phyloP scores from a whole-genome alignment of 2,329 filamentous ascomycete genomes.

The Taxawa tesnikishii region DNA sequence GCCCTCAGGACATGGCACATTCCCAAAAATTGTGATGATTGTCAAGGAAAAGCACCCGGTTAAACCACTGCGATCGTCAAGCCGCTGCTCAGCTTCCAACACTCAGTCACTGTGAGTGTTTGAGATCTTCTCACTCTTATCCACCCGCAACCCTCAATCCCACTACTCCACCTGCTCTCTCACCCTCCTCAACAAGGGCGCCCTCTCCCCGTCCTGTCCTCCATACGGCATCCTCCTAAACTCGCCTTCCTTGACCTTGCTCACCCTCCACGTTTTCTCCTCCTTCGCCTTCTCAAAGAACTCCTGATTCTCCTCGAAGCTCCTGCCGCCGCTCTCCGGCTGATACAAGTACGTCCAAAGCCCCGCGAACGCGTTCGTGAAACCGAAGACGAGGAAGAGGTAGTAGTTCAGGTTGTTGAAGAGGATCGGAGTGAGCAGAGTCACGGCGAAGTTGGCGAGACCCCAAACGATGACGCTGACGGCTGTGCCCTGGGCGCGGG shows the following conservation, averaged over 20 bases:
- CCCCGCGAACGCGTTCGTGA: constrained; percentile 42
- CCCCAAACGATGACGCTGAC: constrained; percentile 45
- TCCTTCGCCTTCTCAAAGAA: constrained; percentile 44
- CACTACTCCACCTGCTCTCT: constrained; percentile 49
- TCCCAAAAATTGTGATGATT: too few relatives aligned
- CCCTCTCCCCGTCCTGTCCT: constrained; percentile 27
- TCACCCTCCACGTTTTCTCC: constrained; percentile 40
- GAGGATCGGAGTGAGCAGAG: constrained; percentile 43
- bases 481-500: constrained; percentile 42
- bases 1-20: too few relatives aligned
- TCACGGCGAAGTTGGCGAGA: constrained; percentile 45
- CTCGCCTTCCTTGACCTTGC: constrained; percentile 39
- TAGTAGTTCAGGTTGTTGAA: constrained; percentile 49
- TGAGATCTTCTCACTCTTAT: too few relatives aligned
- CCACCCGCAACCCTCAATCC: constrained; percentile 58
- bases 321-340: constrained; percentile 45
- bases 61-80: too few relatives aligned
- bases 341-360: constrained; percentile 40
- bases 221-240: constrained; percentile 34
- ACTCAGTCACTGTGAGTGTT: too few relatives aligned
- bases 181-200: constrained; percentile 31
- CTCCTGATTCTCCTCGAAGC: constrained; percentile 48
- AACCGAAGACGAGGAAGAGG: constrained; percentile 45
- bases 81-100: too few relatives aligned
- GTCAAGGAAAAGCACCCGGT: too few relatives aligned